These are phyloP conservation scores for Anisodus tanguticus DNA, from an alignment of 257 asterid genomes.

Conservation along the genomic window DNA sequence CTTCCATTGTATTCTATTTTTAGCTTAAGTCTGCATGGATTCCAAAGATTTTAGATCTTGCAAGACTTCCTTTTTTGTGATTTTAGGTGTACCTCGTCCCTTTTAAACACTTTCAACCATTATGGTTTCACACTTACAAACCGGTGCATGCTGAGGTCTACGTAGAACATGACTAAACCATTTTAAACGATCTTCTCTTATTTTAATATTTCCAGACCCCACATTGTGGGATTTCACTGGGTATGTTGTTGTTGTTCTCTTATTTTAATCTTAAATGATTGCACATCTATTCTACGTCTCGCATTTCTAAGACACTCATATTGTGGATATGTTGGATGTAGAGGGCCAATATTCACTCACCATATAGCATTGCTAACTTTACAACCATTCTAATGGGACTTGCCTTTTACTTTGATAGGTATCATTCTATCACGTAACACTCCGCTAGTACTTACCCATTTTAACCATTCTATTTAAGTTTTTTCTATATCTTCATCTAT, in stretches of 20 bases:
- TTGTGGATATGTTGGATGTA: not conserved
- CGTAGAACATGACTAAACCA: not conserved
- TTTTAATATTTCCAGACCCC: not conserved
- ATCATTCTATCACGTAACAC: not conserved
- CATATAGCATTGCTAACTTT: not conserved
- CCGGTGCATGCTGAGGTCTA: not conserved
- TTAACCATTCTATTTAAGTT: not conserved
- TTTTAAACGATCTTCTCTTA: not conserved
- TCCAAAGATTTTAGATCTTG: not conserved
- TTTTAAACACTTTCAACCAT: not conserved
- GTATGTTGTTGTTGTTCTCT: not conserved
- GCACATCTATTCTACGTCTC: not conserved
- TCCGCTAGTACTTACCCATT: not conserved
- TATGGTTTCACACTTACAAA: not conserved
- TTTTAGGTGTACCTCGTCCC: not conserved
- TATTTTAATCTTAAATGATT: not conserved
- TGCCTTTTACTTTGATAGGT: not conserved
- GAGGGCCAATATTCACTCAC: too few species aligned
- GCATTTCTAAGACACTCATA: not conserved
- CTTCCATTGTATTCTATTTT: not conserved
- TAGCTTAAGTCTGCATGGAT: not conserved
- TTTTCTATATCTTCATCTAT: too few species aligned
- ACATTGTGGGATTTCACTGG: too few species aligned
- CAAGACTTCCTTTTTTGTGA: not conserved
- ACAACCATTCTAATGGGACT: not conserved